phyloP scores from a whole-genome alignment of 345 rosid species.

The Durio zibethinus region DNA sequence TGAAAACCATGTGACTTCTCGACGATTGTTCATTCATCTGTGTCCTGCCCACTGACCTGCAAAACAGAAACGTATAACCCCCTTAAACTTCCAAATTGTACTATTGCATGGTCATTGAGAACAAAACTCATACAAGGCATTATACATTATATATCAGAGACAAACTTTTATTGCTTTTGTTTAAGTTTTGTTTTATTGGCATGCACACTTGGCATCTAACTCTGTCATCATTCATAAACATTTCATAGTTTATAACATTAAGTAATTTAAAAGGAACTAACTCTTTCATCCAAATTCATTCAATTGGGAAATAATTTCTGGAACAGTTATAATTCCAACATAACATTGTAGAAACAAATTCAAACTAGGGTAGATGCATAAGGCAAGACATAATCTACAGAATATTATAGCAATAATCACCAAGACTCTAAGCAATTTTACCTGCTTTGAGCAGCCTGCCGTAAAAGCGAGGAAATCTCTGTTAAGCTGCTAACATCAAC shows the following conservation, averaged over 20 bases:
- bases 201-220: neutral
- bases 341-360: neutral
- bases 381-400: neutral
- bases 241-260: neutral
- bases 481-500: constrained; percentile 72
- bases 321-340: neutral
- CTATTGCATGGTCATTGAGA: neutral
- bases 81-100: neutral
- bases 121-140: neutral
- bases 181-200: neutral
- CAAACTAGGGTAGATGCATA: neutral
- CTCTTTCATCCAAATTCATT: neutral
- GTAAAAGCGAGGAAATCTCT: constrained; percentile 70
- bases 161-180: neutral
- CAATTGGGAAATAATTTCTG: neutral
- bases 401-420: neutral
- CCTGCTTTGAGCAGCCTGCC: constrained; percentile 95
- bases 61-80: constrained; percentile 1
- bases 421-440: constrained; percentile 14
- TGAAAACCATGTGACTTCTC: constrained; percentile 82
- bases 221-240: neutral
- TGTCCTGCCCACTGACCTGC: constrained; percentile 87
- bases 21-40: constrained; percentile 87
- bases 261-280: neutral
- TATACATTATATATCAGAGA: neutral